phyloP scores from a whole-genome alignment of 257 asterid species.

The Capsicum pubescens region DNA sequence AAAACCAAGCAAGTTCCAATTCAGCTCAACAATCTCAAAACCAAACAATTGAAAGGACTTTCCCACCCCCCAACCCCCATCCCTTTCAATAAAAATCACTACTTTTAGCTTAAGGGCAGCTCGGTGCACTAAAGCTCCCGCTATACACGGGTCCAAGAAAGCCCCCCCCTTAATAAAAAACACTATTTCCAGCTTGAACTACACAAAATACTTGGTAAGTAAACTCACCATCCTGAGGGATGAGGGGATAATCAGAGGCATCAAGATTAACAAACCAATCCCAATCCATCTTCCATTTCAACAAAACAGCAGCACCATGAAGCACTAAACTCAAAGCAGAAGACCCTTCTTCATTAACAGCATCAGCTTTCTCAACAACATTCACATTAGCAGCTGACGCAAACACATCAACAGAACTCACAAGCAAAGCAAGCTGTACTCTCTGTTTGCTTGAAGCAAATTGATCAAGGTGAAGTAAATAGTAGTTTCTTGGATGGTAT shows the following conservation, averaged over 20 bases:
- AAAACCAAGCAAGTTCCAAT: not conserved
- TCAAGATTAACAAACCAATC: conserved; percentile 53
- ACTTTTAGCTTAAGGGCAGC: too few species aligned
- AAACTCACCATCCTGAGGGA: conserved; percentile 48
- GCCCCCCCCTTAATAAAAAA: not conserved
- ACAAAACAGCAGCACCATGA: conserved; percentile 49
- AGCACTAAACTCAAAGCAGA: conserved; percentile 43
- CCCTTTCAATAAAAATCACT: too few species aligned
- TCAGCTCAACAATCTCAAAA: not conserved
- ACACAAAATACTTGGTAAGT: not conserved
- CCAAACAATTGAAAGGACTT: not conserved
- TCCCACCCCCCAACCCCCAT: too few species aligned
- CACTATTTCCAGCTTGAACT: not conserved
- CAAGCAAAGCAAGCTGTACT: conserved; percentile 40
- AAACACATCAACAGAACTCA: conserved; percentile 41
- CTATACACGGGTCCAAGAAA: not conserved
- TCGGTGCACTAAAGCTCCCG: too few species aligned
- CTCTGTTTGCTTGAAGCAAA: conserved; percentile 39
- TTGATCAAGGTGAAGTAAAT: conserved; percentile 48
- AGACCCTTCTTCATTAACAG: conserved; percentile 44
- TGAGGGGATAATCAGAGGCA: conserved; percentile 52
- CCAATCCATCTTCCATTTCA: conserved; percentile 51
- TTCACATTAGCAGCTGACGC: conserved; percentile 46
- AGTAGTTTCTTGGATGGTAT: conserved; percentile 54
- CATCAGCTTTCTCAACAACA: conserved; percentile 41